Base-by-base conservation (phyloP, 306 rosid species). In the Echinosophora koreensis region DNA sequence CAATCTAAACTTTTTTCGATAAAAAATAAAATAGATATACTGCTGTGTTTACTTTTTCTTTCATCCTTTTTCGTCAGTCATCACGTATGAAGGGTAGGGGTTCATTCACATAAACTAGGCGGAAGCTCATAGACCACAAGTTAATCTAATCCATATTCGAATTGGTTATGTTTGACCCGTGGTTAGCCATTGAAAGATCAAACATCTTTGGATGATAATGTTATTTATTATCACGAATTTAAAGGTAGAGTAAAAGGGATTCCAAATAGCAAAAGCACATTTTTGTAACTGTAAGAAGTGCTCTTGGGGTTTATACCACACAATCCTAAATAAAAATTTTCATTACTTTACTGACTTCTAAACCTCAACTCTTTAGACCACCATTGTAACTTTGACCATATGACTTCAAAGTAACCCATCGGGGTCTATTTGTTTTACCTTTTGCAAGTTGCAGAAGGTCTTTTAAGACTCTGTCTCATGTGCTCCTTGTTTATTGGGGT, bases 241-340 rank as follows among this genome's bases (percentile, higher is more conserved):
- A 70, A 70, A 65, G 44, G 63, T 62, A 17, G 66, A 47, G 56
- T 60, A 68, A 85, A 85, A 62, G 73, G 68, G 82, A 82, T 78
- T 85, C 84, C 80, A 68, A 64, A 82, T 82, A 10, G 67, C 57
- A 75, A 34, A 27, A 82, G 81, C 66, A 52, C 69, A 77, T 59
- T 14, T 63, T 59, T 72, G 27, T 77, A 30, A 30, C 46, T 27
- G 66, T 16, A 5, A 67, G 14, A 77, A 62, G 81, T 77, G 81
- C 62, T 77, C 81, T 73, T 66, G 38, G 5, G 5, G 75, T 56
- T 69, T 58, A 64, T 66, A 51, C 65, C 70, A 58, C 65, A 57
- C 18, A 13, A 74, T 64, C 38, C 58, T 22, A 22, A n/a, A n/a
- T n/a, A n/a, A n/a, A n/a, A n/a, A n/a, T 69, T 61, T 63, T 77